Percentiles rank a stretch among this genome's conserved stretches.
Conservation (phyloP, 2,329 filamentous ascomycete genomes). For the Chrysosporium queenslandicum region DNA sequence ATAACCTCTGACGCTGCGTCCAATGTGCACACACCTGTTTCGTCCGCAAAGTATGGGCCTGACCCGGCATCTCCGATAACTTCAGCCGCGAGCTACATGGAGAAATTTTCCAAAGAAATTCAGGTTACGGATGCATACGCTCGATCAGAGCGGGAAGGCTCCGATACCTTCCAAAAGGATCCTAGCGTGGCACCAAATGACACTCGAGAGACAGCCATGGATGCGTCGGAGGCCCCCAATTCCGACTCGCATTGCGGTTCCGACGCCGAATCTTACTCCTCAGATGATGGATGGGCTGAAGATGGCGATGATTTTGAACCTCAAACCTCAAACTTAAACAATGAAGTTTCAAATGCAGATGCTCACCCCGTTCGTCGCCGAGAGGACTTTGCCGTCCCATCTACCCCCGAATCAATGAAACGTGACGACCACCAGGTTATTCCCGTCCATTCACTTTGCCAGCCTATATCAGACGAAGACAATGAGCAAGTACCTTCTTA, state of each 20-base stretch:
- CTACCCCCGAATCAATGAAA: constrained; percentile 6
- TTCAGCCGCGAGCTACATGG: background rate
- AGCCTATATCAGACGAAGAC: background rate
- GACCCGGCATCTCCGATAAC: background rate
- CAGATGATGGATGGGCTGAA: background rate
- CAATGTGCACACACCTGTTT: background rate
- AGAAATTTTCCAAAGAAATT: background rate
- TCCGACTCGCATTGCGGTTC: background rate
- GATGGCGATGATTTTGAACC: background rate
- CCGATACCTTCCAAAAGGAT: background rate
- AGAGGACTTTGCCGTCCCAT: background rate
- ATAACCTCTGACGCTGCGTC: background rate
- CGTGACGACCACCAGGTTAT: background rate
- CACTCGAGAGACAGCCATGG: background rate
- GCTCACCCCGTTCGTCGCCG: background rate
- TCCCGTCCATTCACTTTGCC: background rate
- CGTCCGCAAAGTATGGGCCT: background rate
- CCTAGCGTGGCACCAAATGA: background rate
- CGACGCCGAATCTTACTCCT: background rate
- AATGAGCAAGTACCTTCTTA: background rate
- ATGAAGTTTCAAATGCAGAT: background rate
- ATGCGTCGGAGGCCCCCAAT: background rate
- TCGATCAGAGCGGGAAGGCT: background rate
- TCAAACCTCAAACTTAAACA: background rate
- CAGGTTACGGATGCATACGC: background rate